Percentiles rank a stretch among this genome's conserved stretches.
Conservation (phyloP, 108 stramenopile genomes). For the Pseudonitzschia multiseries region DNA sequence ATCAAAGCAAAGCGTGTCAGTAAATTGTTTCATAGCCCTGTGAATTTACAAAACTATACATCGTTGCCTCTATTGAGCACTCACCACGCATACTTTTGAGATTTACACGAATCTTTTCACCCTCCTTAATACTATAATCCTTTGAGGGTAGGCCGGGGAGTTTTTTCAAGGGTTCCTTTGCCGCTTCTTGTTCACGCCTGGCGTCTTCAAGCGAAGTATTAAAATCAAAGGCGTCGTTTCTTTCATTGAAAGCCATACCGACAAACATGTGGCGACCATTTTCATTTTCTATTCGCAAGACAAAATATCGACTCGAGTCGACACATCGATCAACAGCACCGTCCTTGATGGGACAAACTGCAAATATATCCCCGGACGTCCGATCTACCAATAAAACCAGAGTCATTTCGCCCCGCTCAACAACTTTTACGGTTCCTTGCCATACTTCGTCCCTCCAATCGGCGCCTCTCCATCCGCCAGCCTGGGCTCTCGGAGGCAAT, state of each 20-base stretch:
- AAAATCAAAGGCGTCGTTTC: constrained; percentile 98
- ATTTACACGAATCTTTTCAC: constrained; percentile 52
- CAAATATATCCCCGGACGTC: constrained; percentile 74
- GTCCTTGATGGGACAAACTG: constrained; percentile 83
- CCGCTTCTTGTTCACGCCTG: constrained; percentile 71
- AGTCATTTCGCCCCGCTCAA: constrained; percentile 79
- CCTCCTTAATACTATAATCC: constrained; percentile 92
- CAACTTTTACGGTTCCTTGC: constrained; percentile 90
- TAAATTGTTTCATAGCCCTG: background rate
- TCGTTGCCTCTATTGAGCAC: background rate
- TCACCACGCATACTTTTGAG: constrained; percentile 32
- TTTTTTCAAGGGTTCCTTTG: constrained; percentile 44
- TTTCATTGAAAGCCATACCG: constrained; percentile 96
- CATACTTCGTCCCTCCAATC: constrained; percentile 91
- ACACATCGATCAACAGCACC: constrained; percentile 89
- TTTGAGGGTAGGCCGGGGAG: constrained; percentile 41
- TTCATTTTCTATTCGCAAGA: constrained; percentile 89
- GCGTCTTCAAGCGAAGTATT: constrained; percentile 93
- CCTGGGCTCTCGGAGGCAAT: constrained; percentile 73
- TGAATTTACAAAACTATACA: background rate
- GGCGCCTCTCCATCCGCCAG: constrained; percentile 87
- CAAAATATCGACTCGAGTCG: constrained; percentile 91
- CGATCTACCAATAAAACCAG: constrained; percentile 78
- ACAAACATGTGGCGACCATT: constrained; percentile 95
- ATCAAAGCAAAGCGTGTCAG: background rate